Conservation (phyloP, 2,329 filamentous ascomycete genomes). For the Epichloe scottii region DNA sequence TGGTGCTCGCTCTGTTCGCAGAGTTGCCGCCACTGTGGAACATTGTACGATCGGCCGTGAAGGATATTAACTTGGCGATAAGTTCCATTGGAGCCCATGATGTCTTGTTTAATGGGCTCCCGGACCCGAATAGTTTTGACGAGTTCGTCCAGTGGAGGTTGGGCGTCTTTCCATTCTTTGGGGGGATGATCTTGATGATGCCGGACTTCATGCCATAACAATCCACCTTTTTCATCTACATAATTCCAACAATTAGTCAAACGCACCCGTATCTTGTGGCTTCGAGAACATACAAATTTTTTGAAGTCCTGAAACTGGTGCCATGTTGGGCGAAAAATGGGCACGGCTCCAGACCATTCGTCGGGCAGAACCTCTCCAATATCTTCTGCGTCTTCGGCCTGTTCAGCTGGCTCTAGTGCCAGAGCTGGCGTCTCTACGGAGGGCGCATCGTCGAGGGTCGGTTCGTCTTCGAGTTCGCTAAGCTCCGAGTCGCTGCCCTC, state of each 20-base stretch:
- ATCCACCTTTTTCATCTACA: constrained; percentile 68
- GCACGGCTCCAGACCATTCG: constrained; percentile 83
- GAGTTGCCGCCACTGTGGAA: constrained; percentile 88
- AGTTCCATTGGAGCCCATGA: constrained; percentile 87
- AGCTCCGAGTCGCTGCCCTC: constrained; percentile 53
- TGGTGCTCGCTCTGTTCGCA: constrained; percentile 95
- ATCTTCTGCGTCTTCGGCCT: constrained; percentile 36
- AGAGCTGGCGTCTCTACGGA: constrained; percentile 10
- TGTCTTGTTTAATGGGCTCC: constrained; percentile 96
- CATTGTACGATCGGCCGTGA: constrained; percentile 88
- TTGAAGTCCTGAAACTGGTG: constrained; percentile 90
- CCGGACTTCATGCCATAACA: constrained; percentile 95
- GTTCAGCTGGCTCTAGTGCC: constrained; percentile 13
- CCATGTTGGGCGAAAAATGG: constrained; percentile 93
- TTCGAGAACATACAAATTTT: constrained; percentile 53
- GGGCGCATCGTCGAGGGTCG: constrained; percentile 24
- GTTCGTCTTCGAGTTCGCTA: constrained; percentile 50
- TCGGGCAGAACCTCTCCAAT: constrained; percentile 72
- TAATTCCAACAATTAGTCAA: constrained; percentile 15
- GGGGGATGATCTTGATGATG: constrained; percentile 95
- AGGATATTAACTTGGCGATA: constrained; percentile 97
- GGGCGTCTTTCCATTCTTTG: constrained; percentile 76
- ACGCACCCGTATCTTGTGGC: not conserved
- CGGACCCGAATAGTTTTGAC: constrained; percentile 88
- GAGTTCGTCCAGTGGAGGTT: constrained; percentile 68